A percentile compares a stretch with the other conserved stretches of the same genome.
These are phyloP conservation scores for Westerdykella aurantiaca DNA, from an alignment of 2,329 filamentous ascomycete genomes.

Conservation along the genomic window DNA sequence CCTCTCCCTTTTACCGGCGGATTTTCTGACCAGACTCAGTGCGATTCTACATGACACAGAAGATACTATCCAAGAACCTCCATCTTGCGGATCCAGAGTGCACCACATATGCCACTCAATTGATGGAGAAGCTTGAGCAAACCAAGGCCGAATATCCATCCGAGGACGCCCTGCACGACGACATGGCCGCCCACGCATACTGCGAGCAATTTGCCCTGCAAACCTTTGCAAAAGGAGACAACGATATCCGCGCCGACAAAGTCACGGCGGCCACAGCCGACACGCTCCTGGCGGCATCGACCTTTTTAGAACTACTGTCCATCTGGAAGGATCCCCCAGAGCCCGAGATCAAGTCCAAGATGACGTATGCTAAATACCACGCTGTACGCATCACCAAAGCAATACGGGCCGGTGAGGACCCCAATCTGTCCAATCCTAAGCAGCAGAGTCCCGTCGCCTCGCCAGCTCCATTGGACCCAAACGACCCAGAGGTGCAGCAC, in stretches of 20 bases:
- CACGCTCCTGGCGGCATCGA: slow-evolving; percentile 86
- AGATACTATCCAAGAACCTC: slow-evolving; percentile 75
- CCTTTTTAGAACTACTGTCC: slow-evolving; percentile 81
- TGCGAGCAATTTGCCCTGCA: slow-evolving; percentile 91
- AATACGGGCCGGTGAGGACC: slow-evolving; percentile 83
- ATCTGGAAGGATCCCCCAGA: slow-evolving; percentile 72
- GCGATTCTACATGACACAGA: slow-evolving; percentile 70
- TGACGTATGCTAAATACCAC: slow-evolving; percentile 96
- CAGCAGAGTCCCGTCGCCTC: slow-evolving; percentile 44
- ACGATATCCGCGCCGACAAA: slow-evolving; percentile 73
- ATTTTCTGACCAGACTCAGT: slow-evolving; percentile 20
- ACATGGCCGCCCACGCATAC: slow-evolving; percentile 80
- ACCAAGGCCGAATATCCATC: slow-evolving; percentile 66
- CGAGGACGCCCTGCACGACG: slow-evolving; percentile 81
- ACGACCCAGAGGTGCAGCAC: slow-evolving; percentile 59
- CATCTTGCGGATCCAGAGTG: slow-evolving; percentile 75
- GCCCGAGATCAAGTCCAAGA: slow-evolving; percentile 72
- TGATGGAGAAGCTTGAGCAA: slow-evolving; percentile 90
- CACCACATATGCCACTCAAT: slow-evolving; percentile 68
- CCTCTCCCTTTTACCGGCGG: not conserved
- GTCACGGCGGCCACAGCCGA: slow-evolving; percentile 84
- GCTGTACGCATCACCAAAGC: slow-evolving; percentile 86
- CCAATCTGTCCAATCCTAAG: slow-evolving; percentile 82
- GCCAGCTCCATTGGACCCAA: slow-evolving; percentile 51
- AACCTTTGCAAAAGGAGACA: slow-evolving; percentile 78